Evolutionary conservation across 106 monocot species (phyloP), one percentile per base, ranked within the genome.

Genomic region (Platanthera guangdongensis): DNA sequence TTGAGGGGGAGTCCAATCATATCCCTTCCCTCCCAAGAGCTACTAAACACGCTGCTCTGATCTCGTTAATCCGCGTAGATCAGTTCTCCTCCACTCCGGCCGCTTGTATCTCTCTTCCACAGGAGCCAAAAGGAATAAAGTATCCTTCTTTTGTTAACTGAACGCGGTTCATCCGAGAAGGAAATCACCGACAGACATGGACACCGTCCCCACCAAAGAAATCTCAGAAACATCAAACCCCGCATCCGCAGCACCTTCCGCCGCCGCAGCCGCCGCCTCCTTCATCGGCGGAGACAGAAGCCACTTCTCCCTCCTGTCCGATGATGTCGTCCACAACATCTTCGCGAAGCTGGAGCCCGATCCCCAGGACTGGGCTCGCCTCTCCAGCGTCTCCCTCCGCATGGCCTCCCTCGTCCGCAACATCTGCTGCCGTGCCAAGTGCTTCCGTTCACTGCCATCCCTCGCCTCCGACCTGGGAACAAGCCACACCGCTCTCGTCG

Each of bases 321-420:
- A 93, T 78, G 93, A 93, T 76, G 59, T 93, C 74, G 78, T 93
- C 19, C 84, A 90, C 74, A 83, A 86, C 79, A 91, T 91, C 70
- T 68, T 91, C 45, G 69, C 48, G 3, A 87, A 84, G 84, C 87
- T 94, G 28, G 91, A 94, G 80, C 47, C 45, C 0, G 94, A 94
- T 70, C 94, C 94, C 9, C 86, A 88, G 39, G 81, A 94, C 80
- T 94, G 87, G 90, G 87, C 94, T 1, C 85, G 91, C 52, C 80
- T 84, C 57, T 51, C 84, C 51, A 89, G 89, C 82, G 87, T 84
- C 71, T 87, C 82, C 57, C 9, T 77, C 52, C 88, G 91, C 71
- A 85, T 94, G 84, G 77, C 87, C 77, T 14, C 77, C 54, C 88
- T 94, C 57, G 76, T 94, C 53, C 19, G 80, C 64, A 39, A 71